Base-by-base conservation (phyloP, 1,284 basidiomycete species). In the Bjerkandera adusta region DNA sequence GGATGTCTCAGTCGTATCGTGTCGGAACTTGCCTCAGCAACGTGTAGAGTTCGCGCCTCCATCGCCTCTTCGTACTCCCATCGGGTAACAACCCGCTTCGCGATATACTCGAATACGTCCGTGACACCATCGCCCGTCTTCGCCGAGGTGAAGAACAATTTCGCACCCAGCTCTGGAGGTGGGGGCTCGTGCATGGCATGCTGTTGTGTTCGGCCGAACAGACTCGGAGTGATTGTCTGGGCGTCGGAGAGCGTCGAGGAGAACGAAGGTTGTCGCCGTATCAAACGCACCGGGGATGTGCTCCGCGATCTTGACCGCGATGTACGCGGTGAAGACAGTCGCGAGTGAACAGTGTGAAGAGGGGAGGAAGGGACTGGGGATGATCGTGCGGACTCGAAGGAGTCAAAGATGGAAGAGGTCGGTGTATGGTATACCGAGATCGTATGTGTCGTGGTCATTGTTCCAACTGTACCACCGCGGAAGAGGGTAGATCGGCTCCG, bases 91-190 rank as follows among this genome's bases (percentile, higher is more conserved):
- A 88, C 81, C 16, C 85, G 68, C 37, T 65, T 57, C 4, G 78
- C 81, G 40, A 89, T 68, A 54, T 87, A 86, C 57, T 79, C 81
- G 58, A 89, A 89, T 13, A 87, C 79, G 1, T 81, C 78, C 2
- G 61, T 47, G 1, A 89, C 82, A n/a, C 83, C 81, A 38, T 75
- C 72, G 0, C 87, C 85, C 10, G 83, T 86, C 63, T 85, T 85
- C 3, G 87, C 86, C 1, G 82, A 85, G 6, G 85, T 78, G 58
- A 85, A 81, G 63, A 89, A 86, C 5, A 87, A 64, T 54, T 71
- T 75, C 0, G 84, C 81, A 1, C 83, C 76, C 1, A 62, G 68
- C 34, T 78, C 75, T 0, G 69, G 75, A 3, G 61, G 59, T 0
- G 63, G 55, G 7, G 68, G 68, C 8, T 62, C 36, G 43, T 46